These are phyloP conservation scores for Chalara sp. DNA, from an alignment of 2,329 filamentous ascomycete genomes.

Conservation along the genomic window DNA sequence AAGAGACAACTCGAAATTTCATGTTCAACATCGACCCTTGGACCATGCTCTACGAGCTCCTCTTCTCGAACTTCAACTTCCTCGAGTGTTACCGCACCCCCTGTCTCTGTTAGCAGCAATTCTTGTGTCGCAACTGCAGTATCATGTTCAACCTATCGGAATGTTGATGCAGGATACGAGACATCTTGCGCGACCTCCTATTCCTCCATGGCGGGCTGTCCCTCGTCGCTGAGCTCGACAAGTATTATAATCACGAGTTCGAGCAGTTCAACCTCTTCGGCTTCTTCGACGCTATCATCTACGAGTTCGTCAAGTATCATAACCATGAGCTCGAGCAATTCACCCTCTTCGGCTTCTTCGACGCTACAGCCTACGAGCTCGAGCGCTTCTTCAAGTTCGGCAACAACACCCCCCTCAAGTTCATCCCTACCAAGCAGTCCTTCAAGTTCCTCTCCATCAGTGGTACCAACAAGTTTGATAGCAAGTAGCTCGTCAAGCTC, in stretches of 20 bases:
- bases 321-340: neutral
- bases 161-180: too few relatives aligned
- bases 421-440: neutral
- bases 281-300: neutral
- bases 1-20: neutral
- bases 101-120: neutral
- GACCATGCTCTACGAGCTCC: neutral
- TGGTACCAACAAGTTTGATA: neutral
- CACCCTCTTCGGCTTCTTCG: neutral
- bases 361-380: neutral
- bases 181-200: too few relatives aligned
- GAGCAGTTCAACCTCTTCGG: too few relatives aligned
- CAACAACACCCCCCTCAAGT: neutral
- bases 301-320: constrained; percentile 3
- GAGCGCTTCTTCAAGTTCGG: neutral
- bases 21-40: neutral
- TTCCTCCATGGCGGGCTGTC: too few relatives aligned
- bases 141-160: neutral
- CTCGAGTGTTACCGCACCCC: neutral
- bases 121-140: neutral
- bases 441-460: neutral
- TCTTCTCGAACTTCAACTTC: neutral
- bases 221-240: too few relatives aligned
- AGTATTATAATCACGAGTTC: too few relatives aligned
- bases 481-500: neutral